Evolutionary conservation across 75 land plant genomes (phyloP).

Genomic region (Azolla pinnata): DNA sequence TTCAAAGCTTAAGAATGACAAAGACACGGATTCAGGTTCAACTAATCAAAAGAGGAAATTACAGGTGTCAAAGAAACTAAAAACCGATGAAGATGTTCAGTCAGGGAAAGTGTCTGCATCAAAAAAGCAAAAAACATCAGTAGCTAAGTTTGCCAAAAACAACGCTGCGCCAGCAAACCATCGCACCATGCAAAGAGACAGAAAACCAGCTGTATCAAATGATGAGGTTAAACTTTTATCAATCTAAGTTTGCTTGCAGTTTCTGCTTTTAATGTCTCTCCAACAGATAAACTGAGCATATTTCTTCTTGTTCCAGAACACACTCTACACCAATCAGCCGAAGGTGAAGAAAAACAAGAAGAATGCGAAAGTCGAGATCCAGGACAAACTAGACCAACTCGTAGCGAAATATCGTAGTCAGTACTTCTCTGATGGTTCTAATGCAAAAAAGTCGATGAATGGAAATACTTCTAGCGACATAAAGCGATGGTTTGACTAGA

Average conservation of each 20-base stretch:
- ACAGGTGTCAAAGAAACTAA: too few relatives aligned
- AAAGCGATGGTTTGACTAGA: constrained; percentile 39
- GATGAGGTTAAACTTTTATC: constrained; percentile 4
- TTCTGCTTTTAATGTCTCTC: constrained; percentile 6
- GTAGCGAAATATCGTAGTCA: constrained; percentile 61
- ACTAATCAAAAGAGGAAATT: too few relatives aligned
- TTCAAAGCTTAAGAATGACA: too few relatives aligned
- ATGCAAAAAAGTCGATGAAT: constrained; percentile 8
- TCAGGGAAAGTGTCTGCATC: too few relatives aligned
- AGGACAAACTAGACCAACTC: constrained; percentile 59
- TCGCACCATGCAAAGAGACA: not conserved
- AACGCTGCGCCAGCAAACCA: too few relatives aligned
- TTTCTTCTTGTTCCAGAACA: too few relatives aligned
- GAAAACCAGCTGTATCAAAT: constrained; percentile 1
- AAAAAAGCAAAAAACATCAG: too few relatives aligned
- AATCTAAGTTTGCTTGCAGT: constrained; percentile 2
- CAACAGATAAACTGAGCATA: too few relatives aligned
- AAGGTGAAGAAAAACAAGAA: constrained; percentile 16
- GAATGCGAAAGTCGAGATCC: constrained; percentile 17
- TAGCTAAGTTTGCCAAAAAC: too few relatives aligned
- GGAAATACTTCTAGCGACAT: constrained; percentile 12
- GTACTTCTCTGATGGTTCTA: constrained; percentile 28
- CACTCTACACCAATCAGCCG: too few relatives aligned
- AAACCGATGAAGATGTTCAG: too few relatives aligned
- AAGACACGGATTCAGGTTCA: too few relatives aligned